These are phyloP conservation scores for Berberis thunbergii DNA, from an alignment of 164 flowering plant genomes.

Conservation along the genomic window DNA sequence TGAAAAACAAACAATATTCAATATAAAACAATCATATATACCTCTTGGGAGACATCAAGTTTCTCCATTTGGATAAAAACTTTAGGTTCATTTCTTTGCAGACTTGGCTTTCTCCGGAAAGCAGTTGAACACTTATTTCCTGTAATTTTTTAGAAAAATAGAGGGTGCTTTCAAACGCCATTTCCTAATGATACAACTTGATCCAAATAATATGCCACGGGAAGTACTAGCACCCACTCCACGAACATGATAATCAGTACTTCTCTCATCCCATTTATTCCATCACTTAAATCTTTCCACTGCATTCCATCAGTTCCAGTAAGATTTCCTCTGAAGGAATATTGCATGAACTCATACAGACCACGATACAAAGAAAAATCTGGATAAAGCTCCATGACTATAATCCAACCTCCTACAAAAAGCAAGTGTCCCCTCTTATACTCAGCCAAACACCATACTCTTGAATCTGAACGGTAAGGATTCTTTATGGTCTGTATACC, in stretches of 20 bases:
- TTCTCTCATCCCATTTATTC: conserved; percentile 63
- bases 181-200: conserved; percentile 58
- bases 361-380: conserved; percentile 84
- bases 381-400: conserved; percentile 74
- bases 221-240: conserved; percentile 46
- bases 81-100: conserved; percentile 49
- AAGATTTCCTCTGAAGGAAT: conserved; percentile 38
- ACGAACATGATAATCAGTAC: conserved; percentile 56
- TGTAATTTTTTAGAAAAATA: conserved; percentile 41
- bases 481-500: no score
- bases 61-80: conserved; percentile 67
- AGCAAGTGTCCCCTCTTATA: not conserved
- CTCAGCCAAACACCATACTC: not conserved
- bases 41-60: conserved; percentile 81
- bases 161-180: conserved; percentile 43
- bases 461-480: no score
- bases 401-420: conserved; percentile 57
- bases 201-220: conserved; percentile 62
- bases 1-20: no score
- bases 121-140: no score
- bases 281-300: conserved; percentile 61
- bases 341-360: conserved; percentile 66
- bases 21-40: conserved; percentile 9
- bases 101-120: conserved; percentile 40
- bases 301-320: conserved; percentile 72